These are phyloP conservation scores for Lactarius sanguifluus DNA, from an alignment of 768 basidiomycete species.

Conservation along the genomic window DNA sequence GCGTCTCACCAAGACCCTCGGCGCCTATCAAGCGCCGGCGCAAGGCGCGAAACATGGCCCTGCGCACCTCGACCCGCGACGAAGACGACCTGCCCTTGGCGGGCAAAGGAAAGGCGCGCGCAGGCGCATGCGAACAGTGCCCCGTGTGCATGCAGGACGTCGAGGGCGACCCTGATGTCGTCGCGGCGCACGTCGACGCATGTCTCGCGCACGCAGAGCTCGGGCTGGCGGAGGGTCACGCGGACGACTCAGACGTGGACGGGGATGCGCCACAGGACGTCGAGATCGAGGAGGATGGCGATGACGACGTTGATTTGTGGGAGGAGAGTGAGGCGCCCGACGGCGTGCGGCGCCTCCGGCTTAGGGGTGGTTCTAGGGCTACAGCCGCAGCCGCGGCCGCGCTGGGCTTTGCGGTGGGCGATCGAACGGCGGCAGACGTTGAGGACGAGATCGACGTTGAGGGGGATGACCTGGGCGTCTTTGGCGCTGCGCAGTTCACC, in stretches of 20 bases:
- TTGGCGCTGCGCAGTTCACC: conserved; percentile 73
- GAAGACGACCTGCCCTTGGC: conserved; percentile 40
- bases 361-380: conserved; percentile 6
- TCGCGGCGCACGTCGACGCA: conserved; percentile 80
- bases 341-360: conserved; percentile 12
- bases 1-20: conserved; percentile 52
- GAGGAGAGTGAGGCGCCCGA: conserved; percentile 39
- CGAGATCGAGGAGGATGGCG: conserved; percentile 37
- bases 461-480: conserved; percentile 66
- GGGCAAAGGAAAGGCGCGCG: conserved; percentile 30
- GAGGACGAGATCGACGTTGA: conserved; percentile 83
- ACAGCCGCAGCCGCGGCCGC: conserved; percentile 6
- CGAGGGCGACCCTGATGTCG: conserved; percentile 66
- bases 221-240: not conserved
- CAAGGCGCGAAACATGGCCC: conserved; percentile 62
- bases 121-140: conserved; percentile 43
- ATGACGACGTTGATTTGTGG: conserved; percentile 42
- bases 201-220: conserved; percentile 60
- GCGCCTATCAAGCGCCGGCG: conserved; percentile 65
- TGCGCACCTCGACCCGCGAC: conserved; percentile 67
- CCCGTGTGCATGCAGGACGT: conserved; percentile 64
- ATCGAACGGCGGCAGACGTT: conserved; percentile 56
- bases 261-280: conserved; percentile 31
- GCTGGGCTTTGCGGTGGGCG: conserved; percentile 64
- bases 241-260: conserved; percentile 35